These are phyloP conservation scores for Nakazawaea laoshanensis DNA, from an alignment of 805 yeast genomes.

Conservation along the genomic window DNA sequence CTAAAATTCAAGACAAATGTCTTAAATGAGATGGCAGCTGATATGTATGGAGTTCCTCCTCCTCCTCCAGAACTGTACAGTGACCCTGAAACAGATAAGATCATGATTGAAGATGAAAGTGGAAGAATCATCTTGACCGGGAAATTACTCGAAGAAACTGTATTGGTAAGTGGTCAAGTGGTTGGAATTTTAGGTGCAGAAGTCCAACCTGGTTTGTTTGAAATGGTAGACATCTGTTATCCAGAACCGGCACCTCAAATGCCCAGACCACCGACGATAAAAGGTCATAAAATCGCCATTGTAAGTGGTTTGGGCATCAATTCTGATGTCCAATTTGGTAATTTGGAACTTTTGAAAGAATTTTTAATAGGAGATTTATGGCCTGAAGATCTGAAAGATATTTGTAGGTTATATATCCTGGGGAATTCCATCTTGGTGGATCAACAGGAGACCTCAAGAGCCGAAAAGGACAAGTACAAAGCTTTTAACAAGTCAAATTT, in stretches of 20 bases:
- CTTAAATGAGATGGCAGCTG: constrained; percentile 66
- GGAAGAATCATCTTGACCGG: constrained; percentile 73
- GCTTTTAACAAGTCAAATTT: constrained; percentile 49
- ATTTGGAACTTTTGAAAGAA: constrained; percentile 54
- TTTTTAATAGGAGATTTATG: constrained; percentile 68
- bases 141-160: constrained; percentile 48
- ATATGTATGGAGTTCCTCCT: constrained; percentile 42
- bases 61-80: constrained; percentile 32
- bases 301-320: constrained; percentile 68
- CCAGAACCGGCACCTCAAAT: constrained; percentile 60
- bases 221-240: constrained; percentile 69
- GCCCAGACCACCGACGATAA: constrained; percentile 19
- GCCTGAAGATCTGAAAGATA: constrained; percentile 19
- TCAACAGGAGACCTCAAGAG: constrained; percentile 17
- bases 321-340: constrained; percentile 30
- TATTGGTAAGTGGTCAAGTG: constrained; percentile 83
- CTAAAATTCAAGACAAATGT: constrained; percentile 81
- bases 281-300: constrained; percentile 50
- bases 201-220: constrained; percentile 73
- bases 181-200: constrained; percentile 86
- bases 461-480: constrained; percentile 29
- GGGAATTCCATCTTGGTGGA: constrained; percentile 48
- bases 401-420: constrained; percentile 53
- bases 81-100: constrained; percentile 46
- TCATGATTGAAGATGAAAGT: constrained; percentile 85